Base-by-base conservation (phyloP, 176 grass and related monocot genomes). In the Triticum timopheevii region DNA sequence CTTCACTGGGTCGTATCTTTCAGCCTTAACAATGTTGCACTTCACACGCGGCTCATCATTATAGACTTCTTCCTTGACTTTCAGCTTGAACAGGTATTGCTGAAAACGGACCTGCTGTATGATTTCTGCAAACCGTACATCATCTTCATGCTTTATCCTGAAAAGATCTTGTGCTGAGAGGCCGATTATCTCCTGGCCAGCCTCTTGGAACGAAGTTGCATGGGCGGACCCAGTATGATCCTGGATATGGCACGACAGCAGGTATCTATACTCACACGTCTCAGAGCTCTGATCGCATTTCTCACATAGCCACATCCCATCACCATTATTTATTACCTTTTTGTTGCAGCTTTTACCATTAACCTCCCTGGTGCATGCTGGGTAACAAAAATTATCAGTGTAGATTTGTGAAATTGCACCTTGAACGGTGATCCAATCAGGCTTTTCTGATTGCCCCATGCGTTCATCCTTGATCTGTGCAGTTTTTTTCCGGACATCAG, bases 281-380 rank as follows among this genome's bases (percentile, higher is more conserved):
- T 47, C 62, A 82, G 87, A 86, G 75, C 54, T 86, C 69, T 88
- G 45, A 10, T 93, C 83, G 1, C 96, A 98, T 78, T 24, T 87
- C 24, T 98, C 96, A 66, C 96, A 98, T 22, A 56, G 82, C 93
- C 96, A 98, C 3, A 56, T 87, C 16, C 93, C 96, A 81, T 98
- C 90, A 23, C 91, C 93, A 89, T 92, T 93, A 88, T 98, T 92
- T 70, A 58, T 95, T n/a, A 91, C 93, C 86, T 98, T 98, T 64
- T 95, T 98, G 63, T 79, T 87, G 90, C 96, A 98, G 11, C 35
- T 68, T 45, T 52, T 95, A 69, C 88, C 93, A 7, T 76, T 82
- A 23, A 34, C 31, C 31, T 69, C 66, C 16, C 3, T 27, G 25
- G 88, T 87, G 59, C 96, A 98, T 81, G 90, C 93, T 65, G 93